Conservation (phyloP, 805 yeast species). For the Candida sakaeoensis region DNA sequence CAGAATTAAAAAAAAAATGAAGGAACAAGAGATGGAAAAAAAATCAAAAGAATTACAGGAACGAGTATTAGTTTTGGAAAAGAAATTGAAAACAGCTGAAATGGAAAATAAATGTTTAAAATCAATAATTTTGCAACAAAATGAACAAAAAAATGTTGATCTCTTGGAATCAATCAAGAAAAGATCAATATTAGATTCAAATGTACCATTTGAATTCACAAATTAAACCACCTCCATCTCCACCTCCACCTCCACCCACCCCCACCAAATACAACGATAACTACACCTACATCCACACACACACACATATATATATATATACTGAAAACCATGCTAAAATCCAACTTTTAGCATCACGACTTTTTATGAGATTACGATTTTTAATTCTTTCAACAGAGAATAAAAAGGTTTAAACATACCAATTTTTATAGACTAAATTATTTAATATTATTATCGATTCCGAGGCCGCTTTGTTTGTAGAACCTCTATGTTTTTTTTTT, state of each 20-base stretch:
- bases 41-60: slow-evolving; percentile 71
- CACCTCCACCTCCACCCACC: no score
- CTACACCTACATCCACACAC: no score
- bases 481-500: no score
- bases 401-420: not conserved
- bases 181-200: slow-evolving; percentile 38
- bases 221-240: no score
- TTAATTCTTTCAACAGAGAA: slow-evolving; percentile 20
- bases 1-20: slow-evolving; percentile 84
- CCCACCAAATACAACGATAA: no score
- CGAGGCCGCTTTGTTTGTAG: no score
- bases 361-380: slow-evolving; percentile 2
- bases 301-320: no score
- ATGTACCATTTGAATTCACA: slow-evolving; percentile 30
- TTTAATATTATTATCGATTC: not conserved
- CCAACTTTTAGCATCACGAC: slow-evolving; percentile 17
- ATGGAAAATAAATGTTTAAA: slow-evolving; percentile 89
- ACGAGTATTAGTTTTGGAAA: slow-evolving; percentile 60
- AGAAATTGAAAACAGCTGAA: slow-evolving; percentile 76
- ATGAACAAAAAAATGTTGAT: slow-evolving; percentile 51
- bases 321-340: no score
- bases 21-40: slow-evolving; percentile 87
- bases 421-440: slow-evolving; percentile 2
- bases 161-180: slow-evolving; percentile 51
- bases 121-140: slow-evolving; percentile 79